Evolutionary conservation across 495 filamentous ascomycete species (phyloP).

Genomic region (Lophiostoma macrostomum): DNA sequence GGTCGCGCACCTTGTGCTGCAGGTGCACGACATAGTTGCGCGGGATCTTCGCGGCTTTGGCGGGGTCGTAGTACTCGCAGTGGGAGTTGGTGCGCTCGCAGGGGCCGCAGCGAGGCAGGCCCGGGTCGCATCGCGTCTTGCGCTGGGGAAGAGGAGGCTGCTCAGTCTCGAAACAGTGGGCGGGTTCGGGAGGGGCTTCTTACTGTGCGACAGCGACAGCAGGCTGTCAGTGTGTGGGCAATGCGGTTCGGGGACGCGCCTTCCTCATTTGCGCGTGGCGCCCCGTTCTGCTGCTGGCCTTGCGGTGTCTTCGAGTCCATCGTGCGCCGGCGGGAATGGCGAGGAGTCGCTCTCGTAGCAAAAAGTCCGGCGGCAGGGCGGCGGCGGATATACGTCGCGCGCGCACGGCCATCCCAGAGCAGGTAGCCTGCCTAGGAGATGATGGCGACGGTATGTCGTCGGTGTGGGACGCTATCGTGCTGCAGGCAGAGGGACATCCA

Average conservation of each 20-base stretch:
- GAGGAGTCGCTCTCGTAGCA: not conserved
- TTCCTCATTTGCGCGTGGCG: constrained; percentile 33
- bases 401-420: constrained; percentile 21
- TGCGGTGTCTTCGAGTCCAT: constrained; percentile 10
- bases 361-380: constrained; percentile 4
- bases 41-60: constrained; percentile 71
- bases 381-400: constrained; percentile 11
- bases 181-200: constrained; percentile 30
- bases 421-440: not conserved
- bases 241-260: constrained; percentile 48
- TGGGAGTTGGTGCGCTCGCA: constrained; percentile 84
- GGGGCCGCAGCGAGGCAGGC: constrained; percentile 83
- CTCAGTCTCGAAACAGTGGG: not conserved
- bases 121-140: constrained; percentile 91
- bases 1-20: constrained; percentile 71
- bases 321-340: not conserved
- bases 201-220: constrained; percentile 81
- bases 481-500: constrained; percentile 5
- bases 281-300: constrained; percentile 9
- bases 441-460: not conserved
- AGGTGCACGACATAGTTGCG: constrained; percentile 84
- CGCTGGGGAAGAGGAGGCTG: constrained; percentile 55
- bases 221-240: constrained; percentile 67
- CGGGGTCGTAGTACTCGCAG: constrained; percentile 91
- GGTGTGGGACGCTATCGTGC: too few species aligned